A percentile compares a stretch with the other conserved stretches of the same genome.
These are phyloP conservation scores for Candida alai DNA, from an alignment of 805 yeast genomes.

Conservation along the genomic window DNA sequence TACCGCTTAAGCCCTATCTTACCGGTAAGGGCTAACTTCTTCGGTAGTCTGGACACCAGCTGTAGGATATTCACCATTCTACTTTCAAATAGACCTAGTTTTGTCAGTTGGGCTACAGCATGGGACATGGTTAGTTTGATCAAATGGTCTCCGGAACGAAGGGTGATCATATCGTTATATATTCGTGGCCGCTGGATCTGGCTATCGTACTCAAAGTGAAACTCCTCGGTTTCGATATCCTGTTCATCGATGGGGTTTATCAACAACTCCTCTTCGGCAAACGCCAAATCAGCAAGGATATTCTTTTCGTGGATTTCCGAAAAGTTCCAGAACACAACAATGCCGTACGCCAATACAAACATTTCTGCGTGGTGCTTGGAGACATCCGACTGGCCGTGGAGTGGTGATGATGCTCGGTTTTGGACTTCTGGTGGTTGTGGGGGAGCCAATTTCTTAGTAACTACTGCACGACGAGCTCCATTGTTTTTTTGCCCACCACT, in stretches of 20 bases:
- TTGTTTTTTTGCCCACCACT: neutral
- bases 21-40: slow-evolving; percentile 86
- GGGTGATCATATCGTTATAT: slow-evolving; percentile 89
- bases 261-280: slow-evolving; percentile 55
- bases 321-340: slow-evolving; percentile 97
- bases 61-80: slow-evolving; percentile 80
- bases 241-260: slow-evolving; percentile 77
- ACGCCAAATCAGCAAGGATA: slow-evolving; percentile 85
- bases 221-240: slow-evolving; percentile 90
- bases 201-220: slow-evolving; percentile 68
- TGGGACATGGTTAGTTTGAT: slow-evolving; percentile 91
- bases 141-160: slow-evolving; percentile 87
- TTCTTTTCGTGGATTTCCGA: slow-evolving; percentile 90
- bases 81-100: slow-evolving; percentile 85
- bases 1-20: slow-evolving; percentile 78
- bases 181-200: slow-evolving; percentile 67
- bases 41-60: slow-evolving; percentile 86
- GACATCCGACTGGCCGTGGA: slow-evolving; percentile 30
- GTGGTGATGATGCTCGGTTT: slow-evolving; percentile 1
- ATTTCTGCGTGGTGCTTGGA: slow-evolving; percentile 74
- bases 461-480: too few species aligned
- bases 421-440: too few species aligned
- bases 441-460: neutral
- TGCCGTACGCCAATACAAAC: slow-evolving; percentile 88
- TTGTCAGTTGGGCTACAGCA: slow-evolving; percentile 95